Conservation (phyloP, 176 grass and related monocot species). For the Avena eriantha region DNA sequence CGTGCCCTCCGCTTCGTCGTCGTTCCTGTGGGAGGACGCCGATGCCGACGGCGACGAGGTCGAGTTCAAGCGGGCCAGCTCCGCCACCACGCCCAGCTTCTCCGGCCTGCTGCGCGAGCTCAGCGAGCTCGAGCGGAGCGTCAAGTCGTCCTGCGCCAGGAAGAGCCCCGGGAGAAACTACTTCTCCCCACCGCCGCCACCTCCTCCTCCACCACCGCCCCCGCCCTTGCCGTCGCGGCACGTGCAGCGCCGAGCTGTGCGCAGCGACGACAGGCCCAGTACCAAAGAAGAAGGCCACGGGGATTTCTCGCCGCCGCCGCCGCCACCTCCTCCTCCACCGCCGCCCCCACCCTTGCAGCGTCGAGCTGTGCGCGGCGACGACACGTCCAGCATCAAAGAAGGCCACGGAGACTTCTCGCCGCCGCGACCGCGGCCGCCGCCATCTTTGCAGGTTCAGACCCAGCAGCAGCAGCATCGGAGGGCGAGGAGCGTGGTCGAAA, state of each 20-base stretch:
- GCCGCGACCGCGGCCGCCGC: background rate
- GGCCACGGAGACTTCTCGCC: slow-evolving; percentile 43
- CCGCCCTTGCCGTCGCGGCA: slow-evolving; percentile 2
- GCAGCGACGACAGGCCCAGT: too few relatives aligned
- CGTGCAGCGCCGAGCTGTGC: too few relatives aligned
- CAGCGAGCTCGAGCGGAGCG: slow-evolving; percentile 68
- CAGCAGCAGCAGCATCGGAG: slow-evolving; percentile 29
- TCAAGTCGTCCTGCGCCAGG: slow-evolving; percentile 54
- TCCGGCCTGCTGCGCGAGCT: slow-evolving; percentile 70
- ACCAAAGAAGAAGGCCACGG: too few relatives aligned
- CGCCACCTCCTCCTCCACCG: background rate
- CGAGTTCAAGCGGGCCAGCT: slow-evolving; percentile 39
- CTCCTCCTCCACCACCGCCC: background rate
- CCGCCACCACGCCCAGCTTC: slow-evolving; percentile 55
- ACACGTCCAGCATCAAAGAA: slow-evolving; percentile 30
- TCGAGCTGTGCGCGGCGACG: background rate
- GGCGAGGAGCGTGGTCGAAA: slow-evolving; percentile 45
- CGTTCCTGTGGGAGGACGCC: slow-evolving; percentile 47
- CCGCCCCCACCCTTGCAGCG: slow-evolving; percentile 25
- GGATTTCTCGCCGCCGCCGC: background rate
- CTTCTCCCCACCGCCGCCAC: background rate
- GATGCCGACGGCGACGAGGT: slow-evolving; percentile 30
- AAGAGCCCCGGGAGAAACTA: slow-evolving; percentile 35
- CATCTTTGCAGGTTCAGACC: slow-evolving; percentile 5
- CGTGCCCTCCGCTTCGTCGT: slow-evolving; percentile 60